Percentiles rank a stretch among this genome's conserved stretches.
phyloP scores from a whole-genome alignment of 2,329 filamentous ascomycete species.

The Monilinia aucupariae region DNA sequence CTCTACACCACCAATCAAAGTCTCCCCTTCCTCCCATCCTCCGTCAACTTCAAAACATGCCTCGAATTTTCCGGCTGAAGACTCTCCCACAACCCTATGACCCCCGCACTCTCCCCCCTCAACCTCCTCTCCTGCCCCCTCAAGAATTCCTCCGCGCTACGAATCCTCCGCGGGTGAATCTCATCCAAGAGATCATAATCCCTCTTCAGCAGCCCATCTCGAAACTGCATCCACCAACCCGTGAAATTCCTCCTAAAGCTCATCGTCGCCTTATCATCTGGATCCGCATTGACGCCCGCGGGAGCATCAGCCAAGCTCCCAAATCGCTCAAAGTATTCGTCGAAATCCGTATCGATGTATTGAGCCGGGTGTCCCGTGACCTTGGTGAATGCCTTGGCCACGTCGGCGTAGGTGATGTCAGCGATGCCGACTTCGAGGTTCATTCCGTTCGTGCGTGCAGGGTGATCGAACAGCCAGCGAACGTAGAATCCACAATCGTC shows the following conservation, averaged over 20 bases:
- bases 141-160: constrained; percentile 46
- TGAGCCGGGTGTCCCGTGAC: constrained; percentile 41
- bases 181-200: constrained; percentile 47
- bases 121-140: constrained; percentile 38
- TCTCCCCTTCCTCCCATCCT: constrained; percentile 30
- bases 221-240: constrained; percentile 47
- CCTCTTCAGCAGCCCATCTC: constrained; percentile 39
- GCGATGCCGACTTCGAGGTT: constrained; percentile 43
- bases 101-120: constrained; percentile 20
- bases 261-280: constrained; percentile 37
- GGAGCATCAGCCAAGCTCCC: constrained; percentile 27
- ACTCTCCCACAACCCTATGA: constrained; percentile 36
- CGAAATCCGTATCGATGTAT: constrained; percentile 38
- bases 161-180: constrained; percentile 46
- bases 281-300: constrained; percentile 36
- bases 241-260: constrained; percentile 45
- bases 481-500: constrained; percentile 45
- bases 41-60: constrained; percentile 31
- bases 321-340: constrained; percentile 34
- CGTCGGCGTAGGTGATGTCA: constrained; percentile 38
- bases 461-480: constrained; percentile 46
- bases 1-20: constrained; percentile 8
- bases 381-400: constrained; percentile 40
- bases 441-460: constrained; percentile 40
- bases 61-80: constrained; percentile 28